Evolutionary conservation across 129 eudicot genomes (phyloP).

Genomic region (Flaveria ramosissima): DNA sequence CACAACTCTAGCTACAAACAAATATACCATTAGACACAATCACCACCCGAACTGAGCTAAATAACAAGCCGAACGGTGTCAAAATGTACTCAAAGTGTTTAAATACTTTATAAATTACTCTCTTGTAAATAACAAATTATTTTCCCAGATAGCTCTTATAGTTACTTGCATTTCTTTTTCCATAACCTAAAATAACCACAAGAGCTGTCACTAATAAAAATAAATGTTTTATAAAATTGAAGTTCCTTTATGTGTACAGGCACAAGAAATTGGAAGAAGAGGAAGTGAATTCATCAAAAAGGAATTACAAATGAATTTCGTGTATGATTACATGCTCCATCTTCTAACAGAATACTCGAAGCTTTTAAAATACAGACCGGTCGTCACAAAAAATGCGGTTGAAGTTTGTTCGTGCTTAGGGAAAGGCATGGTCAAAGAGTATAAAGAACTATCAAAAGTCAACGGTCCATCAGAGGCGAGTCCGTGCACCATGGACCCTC

Average conservation of each 20-base stretch:
- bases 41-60: no score
- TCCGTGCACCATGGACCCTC: constrained; percentile 50
- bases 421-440: constrained; percentile 34
- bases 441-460: constrained; percentile 43
- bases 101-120: no score
- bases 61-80: no score
- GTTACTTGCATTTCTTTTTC: not conserved
- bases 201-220: not conserved
- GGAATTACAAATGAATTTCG: constrained; percentile 47
- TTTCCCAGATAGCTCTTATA: no score
- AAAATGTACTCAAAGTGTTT: no score
- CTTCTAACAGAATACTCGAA: constrained; percentile 49
- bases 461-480: constrained; percentile 30
- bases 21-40: no score
- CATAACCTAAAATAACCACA: not conserved
- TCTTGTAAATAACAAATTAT: no score
- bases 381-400: constrained; percentile 42
- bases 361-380: constrained; percentile 52
- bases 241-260: constrained; percentile 30
- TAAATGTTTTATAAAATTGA: not conserved
- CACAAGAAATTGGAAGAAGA: constrained; percentile 53
- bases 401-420: constrained; percentile 52
- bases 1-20: no score
- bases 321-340: constrained; percentile 64
- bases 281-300: constrained; percentile 51